A percentile compares a stretch with the other conserved stretches of the same genome.
Evolutionary conservation across 495 filamentous ascomycete genomes (phyloP).

Genomic region (Aspergillus nanangensis): DNA sequence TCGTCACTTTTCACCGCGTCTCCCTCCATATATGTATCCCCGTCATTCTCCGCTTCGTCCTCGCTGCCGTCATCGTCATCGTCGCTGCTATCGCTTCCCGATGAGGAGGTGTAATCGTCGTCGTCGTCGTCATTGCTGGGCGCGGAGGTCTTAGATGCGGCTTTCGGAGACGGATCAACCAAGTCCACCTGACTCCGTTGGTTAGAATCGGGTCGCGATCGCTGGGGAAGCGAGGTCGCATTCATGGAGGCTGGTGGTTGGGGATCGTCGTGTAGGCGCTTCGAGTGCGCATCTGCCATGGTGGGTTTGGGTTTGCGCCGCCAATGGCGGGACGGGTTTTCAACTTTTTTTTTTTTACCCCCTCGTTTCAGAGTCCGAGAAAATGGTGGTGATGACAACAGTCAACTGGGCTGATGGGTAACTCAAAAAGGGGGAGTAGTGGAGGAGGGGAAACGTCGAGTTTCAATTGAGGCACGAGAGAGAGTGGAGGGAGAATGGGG

Average conservation of each 20-base stretch:
- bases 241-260: conserved; percentile 5
- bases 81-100: conserved; percentile 27
- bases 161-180: too few species aligned
- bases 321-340: neutral
- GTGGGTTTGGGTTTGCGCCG: neutral
- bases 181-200: too few species aligned
- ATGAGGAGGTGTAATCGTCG: conserved; percentile 38
- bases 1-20: conserved; percentile 3
- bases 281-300: conserved; percentile 11
- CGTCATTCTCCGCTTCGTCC: conserved; percentile 6
- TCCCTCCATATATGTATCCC: neutral
- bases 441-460: too few species aligned
- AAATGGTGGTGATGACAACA: neutral
- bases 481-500: neutral
- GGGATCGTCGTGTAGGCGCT: conserved; percentile 13
- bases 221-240: conserved; percentile 2
- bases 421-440: too few species aligned
- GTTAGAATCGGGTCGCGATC: conserved; percentile 1
- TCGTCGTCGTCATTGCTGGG: conserved; percentile 14
- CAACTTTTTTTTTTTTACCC: neutral
- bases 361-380: neutral
- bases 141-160: conserved; percentile 1
- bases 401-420: neutral
- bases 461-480: neutral
- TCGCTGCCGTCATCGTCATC: conserved; percentile 18